Conservation (phyloP, 2,329 filamentous ascomycete genomes). For the Fusarium zealandicum region DNA sequence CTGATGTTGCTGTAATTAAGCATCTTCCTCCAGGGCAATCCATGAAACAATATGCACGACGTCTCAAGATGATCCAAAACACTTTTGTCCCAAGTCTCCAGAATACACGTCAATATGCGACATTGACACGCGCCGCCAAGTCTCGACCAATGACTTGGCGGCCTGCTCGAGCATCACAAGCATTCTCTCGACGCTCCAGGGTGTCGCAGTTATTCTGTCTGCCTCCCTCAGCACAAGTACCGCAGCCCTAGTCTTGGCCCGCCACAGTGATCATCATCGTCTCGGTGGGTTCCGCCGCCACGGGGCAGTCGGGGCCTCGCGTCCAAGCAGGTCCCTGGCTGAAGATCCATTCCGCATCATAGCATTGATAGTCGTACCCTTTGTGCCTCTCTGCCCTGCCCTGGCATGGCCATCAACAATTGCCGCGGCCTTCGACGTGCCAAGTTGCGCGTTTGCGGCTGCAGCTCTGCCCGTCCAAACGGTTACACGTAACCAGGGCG, state of each 20-base stretch:
- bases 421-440: background rate
- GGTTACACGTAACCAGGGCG: background rate
- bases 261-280: slow-evolving; percentile 30
- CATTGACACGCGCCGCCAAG: background rate
- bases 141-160: slow-evolving; percentile 22
- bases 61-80: slow-evolving; percentile 10
- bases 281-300: slow-evolving; percentile 26
- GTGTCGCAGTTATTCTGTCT: slow-evolving; percentile 22
- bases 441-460: slow-evolving; percentile 7
- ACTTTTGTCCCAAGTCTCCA: background rate
- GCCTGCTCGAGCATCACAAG: background rate
- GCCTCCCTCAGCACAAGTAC: background rate
- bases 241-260: background rate
- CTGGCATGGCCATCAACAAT: background rate
- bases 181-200: slow-evolving; percentile 1
- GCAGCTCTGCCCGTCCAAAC: background rate
- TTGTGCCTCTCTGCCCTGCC: background rate
- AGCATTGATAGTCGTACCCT: background rate
- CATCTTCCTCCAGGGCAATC: background rate
- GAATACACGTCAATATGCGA: slow-evolving; percentile 4
- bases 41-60: slow-evolving; percentile 14
- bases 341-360: slow-evolving; percentile 31
- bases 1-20: slow-evolving; percentile 8
- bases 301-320: slow-evolving; percentile 5
- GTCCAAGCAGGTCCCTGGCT: slow-evolving; percentile 25